Conservation (phyloP, 2,329 filamentous ascomycete genomes). For the Colletotrichum sp. region DNA sequence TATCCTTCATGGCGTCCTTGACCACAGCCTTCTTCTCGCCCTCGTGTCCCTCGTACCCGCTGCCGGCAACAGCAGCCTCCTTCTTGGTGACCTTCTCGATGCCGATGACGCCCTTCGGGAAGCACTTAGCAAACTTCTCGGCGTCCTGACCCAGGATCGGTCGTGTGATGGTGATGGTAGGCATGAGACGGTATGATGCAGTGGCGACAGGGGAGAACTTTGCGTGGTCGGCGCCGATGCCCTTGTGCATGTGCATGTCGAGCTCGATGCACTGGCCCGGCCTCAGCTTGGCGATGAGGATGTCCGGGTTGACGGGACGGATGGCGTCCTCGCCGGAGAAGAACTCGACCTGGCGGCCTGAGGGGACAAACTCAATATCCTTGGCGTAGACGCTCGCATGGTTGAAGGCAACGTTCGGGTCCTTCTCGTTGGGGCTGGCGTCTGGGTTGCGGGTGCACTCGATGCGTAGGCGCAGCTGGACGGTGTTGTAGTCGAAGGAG, state of each 20-base stretch:
- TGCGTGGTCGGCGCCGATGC: slow-evolving; percentile 90
- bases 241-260: slow-evolving; percentile 93
- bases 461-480: slow-evolving; percentile 77
- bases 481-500: slow-evolving; percentile 83
- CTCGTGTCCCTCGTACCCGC: slow-evolving; percentile 74
- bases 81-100: slow-evolving; percentile 73
- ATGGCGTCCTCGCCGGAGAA: slow-evolving; percentile 75
- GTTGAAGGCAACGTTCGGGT: slow-evolving; percentile 84
- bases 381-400: slow-evolving; percentile 83
- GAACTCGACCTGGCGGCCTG: slow-evolving; percentile 69
- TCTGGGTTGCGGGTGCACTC: slow-evolving; percentile 81
- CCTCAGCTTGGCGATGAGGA: slow-evolving; percentile 91
- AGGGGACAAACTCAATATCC: slow-evolving; percentile 78
- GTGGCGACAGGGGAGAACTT: slow-evolving; percentile 98
- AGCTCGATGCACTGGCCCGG: slow-evolving; percentile 88
- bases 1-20: slow-evolving; percentile 87
- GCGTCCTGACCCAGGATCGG: slow-evolving; percentile 90
- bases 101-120: slow-evolving; percentile 85
- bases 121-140: slow-evolving; percentile 87
- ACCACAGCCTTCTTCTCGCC: slow-evolving; percentile 91
- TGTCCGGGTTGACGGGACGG: slow-evolving; percentile 84
- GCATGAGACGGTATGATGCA: slow-evolving; percentile 89
- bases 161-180: slow-evolving; percentile 80
- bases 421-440: slow-evolving; percentile 74
- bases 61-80: slow-evolving; percentile 65